Evolutionary conservation across 108 stramenopile genomes (phyloP).

Genomic region (Skeletonema marinoi): DNA sequence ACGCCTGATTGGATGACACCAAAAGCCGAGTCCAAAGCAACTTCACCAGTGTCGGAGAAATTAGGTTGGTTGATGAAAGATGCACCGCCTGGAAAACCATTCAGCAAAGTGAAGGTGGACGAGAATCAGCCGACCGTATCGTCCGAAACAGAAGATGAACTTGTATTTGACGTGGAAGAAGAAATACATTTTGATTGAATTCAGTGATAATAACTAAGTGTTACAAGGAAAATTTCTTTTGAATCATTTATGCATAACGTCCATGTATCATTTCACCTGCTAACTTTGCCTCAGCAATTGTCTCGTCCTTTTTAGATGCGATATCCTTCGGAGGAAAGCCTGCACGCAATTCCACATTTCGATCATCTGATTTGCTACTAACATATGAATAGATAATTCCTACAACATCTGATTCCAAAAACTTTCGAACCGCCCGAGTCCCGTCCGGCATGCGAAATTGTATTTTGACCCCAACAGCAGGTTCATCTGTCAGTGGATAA

Average conservation of each 20-base stretch:
- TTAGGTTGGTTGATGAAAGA: neutral
- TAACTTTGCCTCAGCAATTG: conserved; percentile 68
- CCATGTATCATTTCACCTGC: conserved; percentile 74
- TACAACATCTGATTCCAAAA: conserved; percentile 56
- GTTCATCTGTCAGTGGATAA: conserved; percentile 50
- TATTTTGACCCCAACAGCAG: conserved; percentile 60
- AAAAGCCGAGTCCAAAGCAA: neutral
- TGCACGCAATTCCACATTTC: conserved; percentile 57
- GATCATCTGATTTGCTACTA: conserved; percentile 35
- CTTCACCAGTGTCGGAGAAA: neutral
- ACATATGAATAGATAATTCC: conserved; percentile 62
- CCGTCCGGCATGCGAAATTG: conserved; percentile 78
- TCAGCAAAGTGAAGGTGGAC: neutral
- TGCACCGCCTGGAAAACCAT: neutral
- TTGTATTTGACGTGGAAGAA: conserved; percentile 2
- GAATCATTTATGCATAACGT: conserved; percentile 33
- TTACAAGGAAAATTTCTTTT: neutral
- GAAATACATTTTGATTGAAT: neutral
- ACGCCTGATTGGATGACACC: neutral
- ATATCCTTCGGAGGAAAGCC: conserved; percentile 82
- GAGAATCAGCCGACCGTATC: neutral
- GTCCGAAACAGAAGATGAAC: neutral
- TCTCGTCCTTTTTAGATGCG: conserved; percentile 20
- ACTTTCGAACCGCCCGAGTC: conserved; percentile 56
- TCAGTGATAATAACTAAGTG: neutral